These are phyloP conservation scores for Andrographis paniculata DNA, from an alignment of 305 asterid genomes.

Conservation along the genomic window DNA sequence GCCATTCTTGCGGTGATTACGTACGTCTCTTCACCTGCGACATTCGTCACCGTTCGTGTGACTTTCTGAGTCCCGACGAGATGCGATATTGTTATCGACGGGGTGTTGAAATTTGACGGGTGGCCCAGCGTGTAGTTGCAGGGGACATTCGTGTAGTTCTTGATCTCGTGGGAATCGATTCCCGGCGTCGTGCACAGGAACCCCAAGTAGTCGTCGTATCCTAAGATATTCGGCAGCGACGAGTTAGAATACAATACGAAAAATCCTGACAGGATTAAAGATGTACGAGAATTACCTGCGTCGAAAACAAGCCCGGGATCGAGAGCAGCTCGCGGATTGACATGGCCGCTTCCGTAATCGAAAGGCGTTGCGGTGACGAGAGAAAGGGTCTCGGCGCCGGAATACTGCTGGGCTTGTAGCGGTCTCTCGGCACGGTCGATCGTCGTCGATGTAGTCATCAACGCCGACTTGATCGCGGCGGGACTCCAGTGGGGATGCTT, in stretches of 20 bases:
- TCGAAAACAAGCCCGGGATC: slow-evolving; percentile 94
- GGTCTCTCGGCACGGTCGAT: slow-evolving; percentile 91
- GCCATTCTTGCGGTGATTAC: slow-evolving; percentile 83
- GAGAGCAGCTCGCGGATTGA: slow-evolving; percentile 90
- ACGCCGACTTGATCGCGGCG: slow-evolving; percentile 91
- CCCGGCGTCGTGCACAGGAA: slow-evolving; percentile 96
- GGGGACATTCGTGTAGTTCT: slow-evolving; percentile 59
- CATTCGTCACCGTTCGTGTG: slow-evolving; percentile 74
- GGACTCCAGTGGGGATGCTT: slow-evolving; percentile 99
- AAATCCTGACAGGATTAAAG: no score
- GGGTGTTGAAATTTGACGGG: slow-evolving; percentile 80
- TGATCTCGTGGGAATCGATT: slow-evolving; percentile 53
- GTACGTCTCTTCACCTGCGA: slow-evolving; percentile 87
- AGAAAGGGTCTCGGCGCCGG: slow-evolving; percentile 63
- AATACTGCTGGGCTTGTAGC: slow-evolving; percentile 82
- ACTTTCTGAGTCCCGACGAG: slow-evolving; percentile 85
- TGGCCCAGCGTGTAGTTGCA: slow-evolving; percentile 90
- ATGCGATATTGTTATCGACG: slow-evolving; percentile 79
- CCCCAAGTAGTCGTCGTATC: slow-evolving; percentile 84
- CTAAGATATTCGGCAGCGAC: no score
- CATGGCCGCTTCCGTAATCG: slow-evolving; percentile 98
- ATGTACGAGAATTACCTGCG: no score
- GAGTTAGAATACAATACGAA: no score
- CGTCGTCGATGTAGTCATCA: slow-evolving; percentile 92
- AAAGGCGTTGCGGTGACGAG: slow-evolving; percentile 90